phyloP scores from a whole-genome alignment of 345 rosid genomes.

The Euphorbia peplus region DNA sequence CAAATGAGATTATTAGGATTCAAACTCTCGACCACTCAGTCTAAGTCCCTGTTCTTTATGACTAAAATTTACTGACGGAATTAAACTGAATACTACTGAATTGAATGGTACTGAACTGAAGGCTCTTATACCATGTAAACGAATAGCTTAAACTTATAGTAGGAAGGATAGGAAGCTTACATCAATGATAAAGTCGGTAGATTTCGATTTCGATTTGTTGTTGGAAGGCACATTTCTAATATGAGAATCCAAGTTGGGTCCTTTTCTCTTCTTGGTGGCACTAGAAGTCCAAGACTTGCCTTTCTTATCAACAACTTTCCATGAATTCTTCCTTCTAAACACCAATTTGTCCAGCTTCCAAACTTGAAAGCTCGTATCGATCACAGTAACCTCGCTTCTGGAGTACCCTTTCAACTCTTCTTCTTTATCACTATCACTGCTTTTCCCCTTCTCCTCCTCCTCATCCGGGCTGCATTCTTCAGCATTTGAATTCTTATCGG shows the following conservation, averaged over 20 bases:
- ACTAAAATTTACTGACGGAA: too few species aligned
- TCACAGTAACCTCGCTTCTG: constrained; percentile 90
- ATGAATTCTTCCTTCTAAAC: constrained; percentile 63
- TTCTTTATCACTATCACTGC: constrained; percentile 39
- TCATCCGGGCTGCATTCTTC: constrained; percentile 28
- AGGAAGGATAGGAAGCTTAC: constrained; percentile 34
- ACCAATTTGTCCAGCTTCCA: constrained; percentile 92
- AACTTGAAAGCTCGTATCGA: constrained; percentile 68
- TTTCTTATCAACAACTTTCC: constrained; percentile 86
- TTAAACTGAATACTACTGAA: too few species aligned
- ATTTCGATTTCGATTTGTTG: constrained; percentile 49
- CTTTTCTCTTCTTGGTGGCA: constrained; percentile 67
- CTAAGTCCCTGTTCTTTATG: too few species aligned
- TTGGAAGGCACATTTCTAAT: constrained; percentile 37
- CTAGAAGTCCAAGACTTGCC: constrained; percentile 49
- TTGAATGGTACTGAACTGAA: too few species aligned
- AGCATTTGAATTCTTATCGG: constrained; percentile 25
- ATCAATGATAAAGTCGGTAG: constrained; percentile 22
- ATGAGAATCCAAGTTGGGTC: constrained; percentile 29
- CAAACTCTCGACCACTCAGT: too few species aligned
- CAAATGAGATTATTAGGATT: too few species aligned
- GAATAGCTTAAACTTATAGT: too few species aligned
- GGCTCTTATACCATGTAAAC: too few species aligned
- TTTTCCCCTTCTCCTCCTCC: constrained; percentile 25
- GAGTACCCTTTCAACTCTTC: constrained; percentile 73